Base-by-base conservation (phyloP, 192 early-diverging fungal species). In the Linnemannia exigua region DNA sequence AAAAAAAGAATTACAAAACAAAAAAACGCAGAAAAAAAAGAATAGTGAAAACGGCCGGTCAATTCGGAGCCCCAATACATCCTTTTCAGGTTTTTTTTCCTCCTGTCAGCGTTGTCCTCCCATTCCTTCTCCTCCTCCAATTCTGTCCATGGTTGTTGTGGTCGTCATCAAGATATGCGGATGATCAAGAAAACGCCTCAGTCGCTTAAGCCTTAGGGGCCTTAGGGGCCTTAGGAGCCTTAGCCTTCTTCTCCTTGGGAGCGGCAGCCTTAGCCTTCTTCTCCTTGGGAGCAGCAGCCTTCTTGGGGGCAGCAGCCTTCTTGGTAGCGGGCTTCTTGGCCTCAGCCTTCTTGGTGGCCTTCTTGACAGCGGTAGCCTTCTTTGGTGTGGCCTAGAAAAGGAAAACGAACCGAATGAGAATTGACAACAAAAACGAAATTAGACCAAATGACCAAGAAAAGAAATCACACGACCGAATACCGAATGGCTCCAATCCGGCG, bases 221-320 rank as follows among this genome's bases (percentile, higher is more conserved):
- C 78, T 88, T 88, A 79, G 76, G 52, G 63, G 89, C 83, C 54
- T 87, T 87, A 46, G 86, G 61, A 46, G 89, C 50, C 70, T 89
- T 75, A 46, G 84, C 79, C 51, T 81, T 77, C 74, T 51, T 66
- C 79, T 89, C 89, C 79, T 88, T 91, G 33, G 91, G 74, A 35
- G 72, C 75, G 16, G 88, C 87, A 69, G 80, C 86, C 74, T 87
- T 88, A 19, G 90, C 73, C 67, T 77, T 88, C 67, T 84, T 73
- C 61, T 86, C 88, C 76, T 84, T 87, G 54, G 85, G 71, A 52
- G 54, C 38, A 41, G 87, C 88, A 7, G 89, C 84, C 84, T 90
- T 88, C 91, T 93, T 94, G 11, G 87, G 50, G 31, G 88, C 79
- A 48, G 91, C 77, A 54, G 88, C 82, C 87, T 90, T 92, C 74